Base-by-base conservation (phyloP, 1,139 yeast genomes). In the Blastobotrys apis region DNA sequence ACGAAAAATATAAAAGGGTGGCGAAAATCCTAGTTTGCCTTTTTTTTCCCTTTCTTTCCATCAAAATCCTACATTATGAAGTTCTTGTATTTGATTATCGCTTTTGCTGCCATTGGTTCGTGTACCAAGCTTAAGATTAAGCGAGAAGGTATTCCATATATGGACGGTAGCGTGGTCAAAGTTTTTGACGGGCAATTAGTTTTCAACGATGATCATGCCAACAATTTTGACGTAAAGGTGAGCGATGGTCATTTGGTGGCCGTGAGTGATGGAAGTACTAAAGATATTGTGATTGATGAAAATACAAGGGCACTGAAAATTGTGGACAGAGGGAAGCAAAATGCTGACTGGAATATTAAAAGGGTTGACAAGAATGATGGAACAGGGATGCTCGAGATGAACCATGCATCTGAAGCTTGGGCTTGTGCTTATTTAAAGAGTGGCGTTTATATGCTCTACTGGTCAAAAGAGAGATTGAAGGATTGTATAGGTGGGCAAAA, bases 371-470 rank as follows among this genome's bases (percentile, higher is more conserved):
- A n/a, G n/a, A n/a, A n/a, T n/a, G 21, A 33, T 27, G 26, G 33
- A 2, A 26, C 38, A 3, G 33, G 26, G 3, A 8, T 20, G 12
- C 8, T 39, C 2, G 13, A 15, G 13, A 12, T 33, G 6, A 29
- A 23, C 17, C 15, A 41, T 12, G 32, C 26, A 19, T 13, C 31
- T 1, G 15, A 16, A n/a, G 30, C 29, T 2, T 41, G 44, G 44
- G 44, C 44, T 3, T 41, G 44, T 34, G 39, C 44, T 2, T 41
- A 34, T 13, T 35, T 26, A 16, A 41, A 41, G 27, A 41, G 36
- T 22, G 44, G 44, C 21, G 17, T 41, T 17, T 41, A 27, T 19
- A 23, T 10, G 20, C 35, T 41, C 8, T 41, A 41, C 25, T 41
- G 44, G 44, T 35, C 41, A 2, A 20, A 38, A 13, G 17, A 31